Conservation (phyloP, 1,139 yeast species). For the Yamadazyma friedrichii region DNA sequence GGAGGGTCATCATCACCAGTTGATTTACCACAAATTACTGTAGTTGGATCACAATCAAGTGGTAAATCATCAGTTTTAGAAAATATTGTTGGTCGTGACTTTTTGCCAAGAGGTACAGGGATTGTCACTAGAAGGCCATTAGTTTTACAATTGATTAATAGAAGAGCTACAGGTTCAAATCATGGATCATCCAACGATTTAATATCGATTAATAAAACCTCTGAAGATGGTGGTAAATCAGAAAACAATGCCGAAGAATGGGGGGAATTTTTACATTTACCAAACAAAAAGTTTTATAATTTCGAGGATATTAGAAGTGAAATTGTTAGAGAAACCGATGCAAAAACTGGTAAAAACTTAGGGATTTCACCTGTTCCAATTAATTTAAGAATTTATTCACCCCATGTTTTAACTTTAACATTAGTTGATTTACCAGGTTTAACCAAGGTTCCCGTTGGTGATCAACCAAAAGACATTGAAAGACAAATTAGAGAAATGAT, state of each 20-base stretch:
- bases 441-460: constrained; percentile 99
- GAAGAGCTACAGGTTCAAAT: constrained; percentile 39
- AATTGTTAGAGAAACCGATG: constrained; percentile 90
- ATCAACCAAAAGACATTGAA: constrained; percentile 97
- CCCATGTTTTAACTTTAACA: constrained; percentile 92
- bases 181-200: constrained; percentile 21
- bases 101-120: constrained; percentile 93
- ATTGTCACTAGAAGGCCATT: constrained; percentile 94
- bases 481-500: constrained; percentile 93
- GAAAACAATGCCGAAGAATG: constrained; percentile 91
- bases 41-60: constrained; percentile 92
- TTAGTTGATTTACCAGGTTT: constrained; percentile 97
- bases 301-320: constrained; percentile 91
- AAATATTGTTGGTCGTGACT: constrained; percentile 92
- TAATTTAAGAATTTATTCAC: constrained; percentile 90
- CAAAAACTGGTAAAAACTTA: constrained; percentile 86
- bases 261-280: constrained; percentile 96
- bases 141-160: constrained; percentile 76
- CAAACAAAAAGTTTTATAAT: constrained; percentile 82
- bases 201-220: constrained; percentile 34
- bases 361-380: constrained; percentile 94
- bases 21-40: constrained; percentile 94
- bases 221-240: constrained; percentile 44
- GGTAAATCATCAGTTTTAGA: constrained; percentile 94
- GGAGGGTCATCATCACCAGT: constrained; percentile 82